Evolutionary conservation across 2,329 filamentous ascomycete genomes (phyloP), one percentile per base, ranked within the genome.

Genomic region (Diaporthe sp.): DNA sequence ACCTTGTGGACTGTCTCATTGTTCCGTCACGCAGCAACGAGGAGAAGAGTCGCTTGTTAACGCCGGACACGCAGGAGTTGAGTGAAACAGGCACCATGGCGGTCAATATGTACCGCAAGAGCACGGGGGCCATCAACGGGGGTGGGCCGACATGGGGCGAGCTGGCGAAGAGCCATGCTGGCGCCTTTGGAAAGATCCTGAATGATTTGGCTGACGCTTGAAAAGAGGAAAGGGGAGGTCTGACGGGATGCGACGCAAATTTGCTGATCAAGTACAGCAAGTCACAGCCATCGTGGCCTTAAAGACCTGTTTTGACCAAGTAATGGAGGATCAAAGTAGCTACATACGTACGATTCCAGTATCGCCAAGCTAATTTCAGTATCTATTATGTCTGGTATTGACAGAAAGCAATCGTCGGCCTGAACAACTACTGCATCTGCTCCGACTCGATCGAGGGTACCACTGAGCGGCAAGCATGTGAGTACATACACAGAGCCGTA

Each of bases 31-130:
- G 5, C 37, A 46, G n/a, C 53, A 34, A 53, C 10, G 73, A 75
- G 17, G 65, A 57, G 13, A 75, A 55, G 61, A 46, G 44, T 31
- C 75, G 49, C 34, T 28, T 61, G 39, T 72, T 78, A 4, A 75
- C 78, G 17, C 62, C 76, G 19, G 76, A 80, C 37, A 78, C 73
- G 34, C 42, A 72, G 34, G 75, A 76, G 51, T 72, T 72, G 75
- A 78, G 71, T 34, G 82, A 82, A 65, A 78, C 79, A 6, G 80
- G 82, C 22, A 77, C 78, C 13, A 74, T 83, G 65, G 82, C 81
- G 6, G 78, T 77, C 49, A 79, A 79, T 2, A 71, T 85, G 42
- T 84, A 84, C 77, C 79, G 80, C 46, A 80, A 80, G 55, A 81
- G 77, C 57, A 79, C 76, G 37, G 79, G 79, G 55, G 68, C 49